Evolutionary conservation across 306 rosid genomes (phyloP).

Genomic region (Cucurbita moschata): DNA sequence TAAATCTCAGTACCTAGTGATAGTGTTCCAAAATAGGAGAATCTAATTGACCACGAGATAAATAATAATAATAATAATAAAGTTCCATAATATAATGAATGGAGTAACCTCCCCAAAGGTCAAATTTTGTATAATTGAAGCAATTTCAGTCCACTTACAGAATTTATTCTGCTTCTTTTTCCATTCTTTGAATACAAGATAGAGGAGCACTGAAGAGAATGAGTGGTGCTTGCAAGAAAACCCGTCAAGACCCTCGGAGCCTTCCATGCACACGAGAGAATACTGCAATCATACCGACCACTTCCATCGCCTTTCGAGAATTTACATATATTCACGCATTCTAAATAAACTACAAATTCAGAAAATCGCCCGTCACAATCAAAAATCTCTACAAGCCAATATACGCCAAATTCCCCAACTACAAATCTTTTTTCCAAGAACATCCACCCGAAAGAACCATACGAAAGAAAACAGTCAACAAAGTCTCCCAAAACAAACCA

Average conservation of each 20-base stretch:
- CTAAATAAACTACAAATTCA: slow-evolving; percentile 65
- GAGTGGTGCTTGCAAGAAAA: slow-evolving; percentile 83
- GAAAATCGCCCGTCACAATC: slow-evolving; percentile 16
- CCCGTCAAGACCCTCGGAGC: slow-evolving; percentile 92
- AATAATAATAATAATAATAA: background rate
- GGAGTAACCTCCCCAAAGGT: slow-evolving; percentile 7
- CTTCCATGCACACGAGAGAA: slow-evolving; percentile 78
- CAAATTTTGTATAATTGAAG: slow-evolving; percentile 10
- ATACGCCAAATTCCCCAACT: background rate
- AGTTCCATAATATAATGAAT: background rate
- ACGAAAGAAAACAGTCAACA: background rate
- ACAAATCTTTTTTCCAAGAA: background rate
- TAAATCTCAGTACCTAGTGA: background rate
- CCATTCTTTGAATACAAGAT: slow-evolving; percentile 23
- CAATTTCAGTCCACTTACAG: slow-evolving; percentile 46
- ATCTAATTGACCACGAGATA: background rate
- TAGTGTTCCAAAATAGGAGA: background rate
- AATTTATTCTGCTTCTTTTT: slow-evolving; percentile 48
- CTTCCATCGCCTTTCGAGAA: slow-evolving; percentile 57
- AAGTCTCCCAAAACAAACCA: background rate
- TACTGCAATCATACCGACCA: slow-evolving; percentile 70
- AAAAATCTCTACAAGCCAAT: background rate
- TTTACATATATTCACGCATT: slow-evolving; percentile 80
- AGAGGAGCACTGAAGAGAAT: slow-evolving; percentile 34
- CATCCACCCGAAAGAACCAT: background rate